A percentile compares a stretch with the other conserved stretches of the same genome.
Conservation (phyloP, 1,284 basidiomycete genomes). For the Heterobasidion irregulare region DNA sequence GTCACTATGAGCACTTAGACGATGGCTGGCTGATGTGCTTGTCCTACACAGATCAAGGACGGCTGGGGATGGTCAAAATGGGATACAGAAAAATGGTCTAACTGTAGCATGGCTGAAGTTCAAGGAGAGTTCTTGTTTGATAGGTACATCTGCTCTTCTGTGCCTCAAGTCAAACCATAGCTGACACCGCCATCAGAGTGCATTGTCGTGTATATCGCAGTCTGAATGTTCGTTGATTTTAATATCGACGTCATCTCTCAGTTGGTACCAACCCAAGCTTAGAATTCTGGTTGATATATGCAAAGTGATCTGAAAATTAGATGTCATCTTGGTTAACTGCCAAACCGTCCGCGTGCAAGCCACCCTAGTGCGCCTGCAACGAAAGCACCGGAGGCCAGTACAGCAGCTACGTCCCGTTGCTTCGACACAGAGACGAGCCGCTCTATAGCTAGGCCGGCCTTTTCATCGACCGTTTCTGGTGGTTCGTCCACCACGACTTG, state of each 20-base stretch:
- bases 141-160: conserved; percentile 28
- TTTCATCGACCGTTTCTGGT: not conserved
- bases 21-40: not conserved
- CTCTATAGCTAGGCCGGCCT: not conserved
- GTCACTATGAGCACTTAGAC: not conserved
- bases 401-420: no score
- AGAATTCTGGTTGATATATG: not conserved
- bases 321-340: conserved; percentile 12
- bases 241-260: no score
- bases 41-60: conserved; percentile 47
- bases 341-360: not conserved
- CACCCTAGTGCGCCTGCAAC: not conserved
- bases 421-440: not conserved
- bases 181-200: conserved; percentile 22
- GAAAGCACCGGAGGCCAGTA: not conserved
- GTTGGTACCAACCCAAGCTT: not conserved
- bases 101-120: conserved; percentile 31
- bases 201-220: conserved; percentile 38
- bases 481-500: not conserved
- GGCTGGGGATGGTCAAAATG: conserved; percentile 71
- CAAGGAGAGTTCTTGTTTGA: conserved; percentile 45
- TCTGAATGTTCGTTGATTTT: conserved; percentile 11
- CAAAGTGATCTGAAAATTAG: not conserved
- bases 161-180: not conserved
- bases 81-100: conserved; percentile 50